Evolutionary conservation across 2,329 filamentous ascomycete species (phyloP).

Genomic region (Fusarium paranaense): DNA sequence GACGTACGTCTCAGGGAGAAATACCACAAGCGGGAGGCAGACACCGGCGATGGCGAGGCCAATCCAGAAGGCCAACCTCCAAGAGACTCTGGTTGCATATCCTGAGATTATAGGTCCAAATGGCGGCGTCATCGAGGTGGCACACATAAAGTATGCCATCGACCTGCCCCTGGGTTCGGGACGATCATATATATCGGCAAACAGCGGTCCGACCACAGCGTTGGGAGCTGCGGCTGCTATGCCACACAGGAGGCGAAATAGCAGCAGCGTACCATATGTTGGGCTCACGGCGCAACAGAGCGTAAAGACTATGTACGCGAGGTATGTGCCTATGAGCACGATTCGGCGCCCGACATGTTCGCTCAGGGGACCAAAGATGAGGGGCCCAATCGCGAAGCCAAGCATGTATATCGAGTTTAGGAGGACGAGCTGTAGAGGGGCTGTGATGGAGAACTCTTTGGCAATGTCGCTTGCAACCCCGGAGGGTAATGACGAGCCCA

Average conservation of each 20-base stretch:
- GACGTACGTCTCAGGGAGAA: constrained; percentile 37
- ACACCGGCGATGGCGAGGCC: constrained; percentile 43
- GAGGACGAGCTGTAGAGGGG: neutral
- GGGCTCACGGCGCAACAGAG: constrained; percentile 56
- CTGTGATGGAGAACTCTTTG: neutral
- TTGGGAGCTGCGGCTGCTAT: constrained; percentile 54
- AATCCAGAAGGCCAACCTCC: constrained; percentile 59
- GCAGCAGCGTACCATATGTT: constrained; percentile 54
- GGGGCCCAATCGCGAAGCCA: constrained; percentile 47
- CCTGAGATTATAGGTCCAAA: constrained; percentile 58
- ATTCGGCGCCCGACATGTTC: constrained; percentile 53
- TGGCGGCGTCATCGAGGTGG: constrained; percentile 54
- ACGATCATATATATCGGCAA: constrained; percentile 58
- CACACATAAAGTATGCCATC: constrained; percentile 50
- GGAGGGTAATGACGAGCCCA: neutral
- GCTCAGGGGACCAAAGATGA: constrained; percentile 56
- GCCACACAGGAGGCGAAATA: constrained; percentile 57
- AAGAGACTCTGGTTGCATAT: constrained; percentile 52
- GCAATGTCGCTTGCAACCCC: neutral
- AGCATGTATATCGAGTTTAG: neutral
- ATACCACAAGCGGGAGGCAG: constrained; percentile 38
- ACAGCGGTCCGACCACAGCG: constrained; percentile 57
- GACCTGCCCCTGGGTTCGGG: constrained; percentile 48
- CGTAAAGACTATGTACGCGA: constrained; percentile 53
- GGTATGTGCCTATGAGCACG: constrained; percentile 62